Conservation (phyloP, 805 yeast genomes). For the Yarrowia osloensis region DNA sequence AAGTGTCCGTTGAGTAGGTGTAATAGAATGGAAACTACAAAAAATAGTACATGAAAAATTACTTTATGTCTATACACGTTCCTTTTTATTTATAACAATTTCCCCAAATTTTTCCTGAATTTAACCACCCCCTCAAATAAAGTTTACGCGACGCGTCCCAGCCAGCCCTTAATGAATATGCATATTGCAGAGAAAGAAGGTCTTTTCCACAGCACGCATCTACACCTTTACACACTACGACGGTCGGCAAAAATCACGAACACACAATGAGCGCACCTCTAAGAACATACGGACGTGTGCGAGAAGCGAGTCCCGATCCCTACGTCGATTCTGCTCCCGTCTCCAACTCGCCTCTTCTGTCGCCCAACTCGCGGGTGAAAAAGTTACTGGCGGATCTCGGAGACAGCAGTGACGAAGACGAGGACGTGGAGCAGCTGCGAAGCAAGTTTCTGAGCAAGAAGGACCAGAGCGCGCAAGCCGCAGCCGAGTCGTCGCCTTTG, state of each 20-base stretch:
- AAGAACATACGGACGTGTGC: not conserved
- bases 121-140: not conserved
- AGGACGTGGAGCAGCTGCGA: constrained; percentile 21
- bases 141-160: constrained; percentile 16
- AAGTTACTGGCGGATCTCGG: constrained; percentile 9
- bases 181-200: not conserved
- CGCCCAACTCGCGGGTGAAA: constrained; percentile 29
- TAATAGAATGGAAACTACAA: no score
- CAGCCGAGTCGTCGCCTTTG: not conserved
- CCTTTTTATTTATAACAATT: no score
- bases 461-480: not conserved
- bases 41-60: no score
- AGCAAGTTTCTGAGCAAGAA: constrained; percentile 4
- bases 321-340: not conserved
- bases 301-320: not conserved
- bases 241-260: not conserved
- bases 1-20: no score
- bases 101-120: not conserved
- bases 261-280: constrained; percentile 6
- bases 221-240: not conserved
- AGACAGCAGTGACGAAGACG: constrained; percentile 18
- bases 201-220: not conserved
- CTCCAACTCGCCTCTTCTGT: constrained; percentile 17
- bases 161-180: constrained; percentile 18
- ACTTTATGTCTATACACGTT: no score